A percentile compares a stretch with the other conserved stretches of the same genome.
Evolutionary conservation across 2,329 filamentous ascomycete species (phyloP).

Genomic region (Claviceps pazoutovae): DNA sequence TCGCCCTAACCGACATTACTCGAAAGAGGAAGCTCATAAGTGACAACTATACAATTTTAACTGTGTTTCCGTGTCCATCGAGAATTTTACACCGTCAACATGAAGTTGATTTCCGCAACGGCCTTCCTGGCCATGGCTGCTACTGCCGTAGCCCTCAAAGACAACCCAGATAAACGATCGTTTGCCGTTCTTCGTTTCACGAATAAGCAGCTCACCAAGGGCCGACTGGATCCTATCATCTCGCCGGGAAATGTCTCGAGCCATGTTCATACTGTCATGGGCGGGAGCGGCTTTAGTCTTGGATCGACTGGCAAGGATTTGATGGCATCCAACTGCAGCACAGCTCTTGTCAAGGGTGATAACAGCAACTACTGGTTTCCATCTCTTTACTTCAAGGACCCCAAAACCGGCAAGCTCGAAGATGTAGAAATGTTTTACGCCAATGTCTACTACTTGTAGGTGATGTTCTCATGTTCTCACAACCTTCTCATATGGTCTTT

Average conservation of each 20-base stretch:
- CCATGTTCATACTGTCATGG: conserved; percentile 60
- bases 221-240: conserved; percentile 55
- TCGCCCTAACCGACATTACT: conserved; percentile 1
- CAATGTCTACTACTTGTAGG: conserved; percentile 63
- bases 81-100: conserved; percentile 10
- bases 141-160: conserved; percentile 26
- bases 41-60: neutral
- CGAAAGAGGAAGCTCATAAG: neutral
- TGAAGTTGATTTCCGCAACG: conserved; percentile 21
- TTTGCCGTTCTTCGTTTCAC: conserved; percentile 61
- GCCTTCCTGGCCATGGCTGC: conserved; percentile 25
- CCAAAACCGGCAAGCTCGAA: conserved; percentile 47
- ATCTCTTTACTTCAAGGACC: conserved; percentile 51
- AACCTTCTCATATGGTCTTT: neutral
- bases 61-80: too few species aligned
- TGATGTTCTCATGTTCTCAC: neutral
- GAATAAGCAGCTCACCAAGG: conserved; percentile 47
- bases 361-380: conserved; percentile 69
- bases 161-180: conserved; percentile 29
- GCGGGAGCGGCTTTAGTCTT: conserved; percentile 53
- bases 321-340: conserved; percentile 51
- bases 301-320: conserved; percentile 47
- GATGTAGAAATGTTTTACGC: conserved; percentile 57
- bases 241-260: conserved; percentile 40
- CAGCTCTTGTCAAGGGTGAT: conserved; percentile 53